phyloP scores from a whole-genome alignment of 805 yeast species.

The Brettanomyces nanus region DNA sequence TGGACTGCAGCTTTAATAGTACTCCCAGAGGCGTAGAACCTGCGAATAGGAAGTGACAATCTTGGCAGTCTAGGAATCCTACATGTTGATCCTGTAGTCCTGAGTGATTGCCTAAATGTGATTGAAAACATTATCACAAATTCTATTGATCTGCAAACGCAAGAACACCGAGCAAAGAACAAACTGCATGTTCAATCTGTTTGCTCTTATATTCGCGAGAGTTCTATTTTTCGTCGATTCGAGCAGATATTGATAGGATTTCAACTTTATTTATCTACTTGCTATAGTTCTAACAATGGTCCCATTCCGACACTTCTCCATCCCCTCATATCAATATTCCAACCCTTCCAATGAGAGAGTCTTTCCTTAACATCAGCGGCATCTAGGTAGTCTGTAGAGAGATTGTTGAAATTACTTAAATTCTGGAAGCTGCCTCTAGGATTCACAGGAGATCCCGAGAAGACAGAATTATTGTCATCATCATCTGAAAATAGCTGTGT shows the following conservation, averaged over 20 bases:
- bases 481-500: constrained; percentile 14
- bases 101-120: no score
- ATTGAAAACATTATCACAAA: no score
- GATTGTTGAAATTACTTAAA: constrained; percentile 16
- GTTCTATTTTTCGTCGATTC: no score
- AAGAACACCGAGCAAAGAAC: no score
- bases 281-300: constrained; percentile 37
- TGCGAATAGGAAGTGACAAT: no score
- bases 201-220: no score
- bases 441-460: constrained; percentile 12
- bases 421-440: constrained; percentile 17
- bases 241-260: no score
- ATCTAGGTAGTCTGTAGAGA: constrained; percentile 31
- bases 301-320: constrained; percentile 75
- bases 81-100: no score
- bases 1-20: background rate
- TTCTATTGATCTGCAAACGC: no score
- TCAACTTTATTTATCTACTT: no score
- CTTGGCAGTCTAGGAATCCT: no score
- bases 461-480: constrained; percentile 15
- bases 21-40: background rate
- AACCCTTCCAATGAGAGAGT: constrained; percentile 67
- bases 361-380: constrained; percentile 49
- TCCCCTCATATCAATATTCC: constrained; percentile 78
- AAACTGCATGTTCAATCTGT: no score